phyloP scores from a whole-genome alignment of 2,329 filamentous ascomycete species.

The Mariannaea sp. region DNA sequence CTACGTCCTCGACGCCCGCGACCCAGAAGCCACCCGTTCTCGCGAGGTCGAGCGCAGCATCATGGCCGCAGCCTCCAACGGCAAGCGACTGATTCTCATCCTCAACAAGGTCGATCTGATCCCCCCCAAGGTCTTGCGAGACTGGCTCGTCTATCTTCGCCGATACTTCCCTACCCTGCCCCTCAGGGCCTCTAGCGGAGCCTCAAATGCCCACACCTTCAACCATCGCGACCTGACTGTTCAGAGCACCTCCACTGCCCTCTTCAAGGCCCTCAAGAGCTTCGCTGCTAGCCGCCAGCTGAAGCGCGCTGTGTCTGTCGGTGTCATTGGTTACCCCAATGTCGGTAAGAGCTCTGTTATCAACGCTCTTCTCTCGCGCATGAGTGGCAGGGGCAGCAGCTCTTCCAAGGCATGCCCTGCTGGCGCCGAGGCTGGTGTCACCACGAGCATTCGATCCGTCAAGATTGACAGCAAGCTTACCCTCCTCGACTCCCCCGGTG shows the following conservation, averaged over 20 bases:
- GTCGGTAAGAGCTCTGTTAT: conserved; percentile 97
- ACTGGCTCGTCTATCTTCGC: conserved; percentile 83
- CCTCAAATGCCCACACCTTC: conserved; percentile 86
- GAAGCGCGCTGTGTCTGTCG: conserved; percentile 88
- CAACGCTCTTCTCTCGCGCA: conserved; percentile 82
- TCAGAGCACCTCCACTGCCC: conserved; percentile 80
- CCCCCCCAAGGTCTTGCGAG: conserved; percentile 78
- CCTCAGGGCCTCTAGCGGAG: conserved; percentile 80
- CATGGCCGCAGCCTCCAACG: conserved; percentile 82
- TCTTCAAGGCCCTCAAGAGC: conserved; percentile 89
- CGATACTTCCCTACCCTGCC: conserved; percentile 91
- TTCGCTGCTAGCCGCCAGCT: conserved; percentile 83
- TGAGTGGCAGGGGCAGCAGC: conserved; percentile 66
- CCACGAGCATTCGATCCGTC: conserved; percentile 83
- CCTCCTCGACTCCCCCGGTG: conserved; percentile 90
- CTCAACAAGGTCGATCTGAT: conserved; percentile 96
- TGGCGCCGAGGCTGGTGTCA: conserved; percentile 90
- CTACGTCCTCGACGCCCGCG: conserved; percentile 90
- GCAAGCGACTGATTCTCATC: conserved; percentile 87
- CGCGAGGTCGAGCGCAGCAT: conserved; percentile 89
- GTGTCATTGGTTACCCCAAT: conserved; percentile 94
- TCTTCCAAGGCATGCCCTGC: conserved; percentile 75
- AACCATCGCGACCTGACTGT: conserved; percentile 90
- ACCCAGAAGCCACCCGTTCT: conserved; percentile 88
- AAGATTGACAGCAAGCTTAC: conserved; percentile 96